Percentiles rank a stretch among this genome's conserved stretches.
phyloP scores from a whole-genome alignment of 345 rosid species.

The Citrus medica region DNA sequence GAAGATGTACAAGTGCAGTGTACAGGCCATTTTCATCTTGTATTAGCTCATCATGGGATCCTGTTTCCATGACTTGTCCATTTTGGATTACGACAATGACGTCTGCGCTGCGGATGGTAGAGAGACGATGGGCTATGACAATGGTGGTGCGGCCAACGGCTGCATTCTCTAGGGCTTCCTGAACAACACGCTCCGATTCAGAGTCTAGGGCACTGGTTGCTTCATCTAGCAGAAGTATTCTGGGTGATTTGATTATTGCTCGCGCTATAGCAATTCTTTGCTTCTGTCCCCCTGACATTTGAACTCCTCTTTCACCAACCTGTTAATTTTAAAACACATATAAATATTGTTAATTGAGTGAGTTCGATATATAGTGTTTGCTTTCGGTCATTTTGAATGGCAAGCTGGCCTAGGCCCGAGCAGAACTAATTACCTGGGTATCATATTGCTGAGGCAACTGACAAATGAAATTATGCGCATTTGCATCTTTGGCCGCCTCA shows the following conservation, averaged over 20 bases:
- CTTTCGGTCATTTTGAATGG: too few relatives aligned
- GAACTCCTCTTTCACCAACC: conserved; percentile 75
- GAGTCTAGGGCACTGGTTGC: conserved; percentile 80
- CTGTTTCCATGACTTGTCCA: conserved; percentile 46
- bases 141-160: conserved; percentile 65
- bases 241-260: conserved; percentile 60
- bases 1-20: too few relatives aligned
- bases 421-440: too few relatives aligned
- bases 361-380: too few relatives aligned
- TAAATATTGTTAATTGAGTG: too few relatives aligned
- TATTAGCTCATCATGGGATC: conserved; percentile 59
- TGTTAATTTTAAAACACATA: background rate
- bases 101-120: conserved; percentile 59
- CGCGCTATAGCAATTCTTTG: conserved; percentile 72
- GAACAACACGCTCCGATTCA: conserved; percentile 61
- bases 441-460: too few relatives aligned
- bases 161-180: conserved; percentile 61
- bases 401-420: too few relatives aligned
- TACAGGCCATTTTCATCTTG: conserved; percentile 4
- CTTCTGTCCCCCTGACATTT: conserved; percentile 79
- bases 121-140: conserved; percentile 65
- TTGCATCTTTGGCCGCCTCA: too few relatives aligned
- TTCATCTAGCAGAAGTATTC: conserved; percentile 62
- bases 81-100: conserved; percentile 42
- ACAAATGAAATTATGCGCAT: too few relatives aligned